Evolutionary conservation across 306 rosid genomes (phyloP).

Genomic region (Leucaena leucocephala): DNA sequence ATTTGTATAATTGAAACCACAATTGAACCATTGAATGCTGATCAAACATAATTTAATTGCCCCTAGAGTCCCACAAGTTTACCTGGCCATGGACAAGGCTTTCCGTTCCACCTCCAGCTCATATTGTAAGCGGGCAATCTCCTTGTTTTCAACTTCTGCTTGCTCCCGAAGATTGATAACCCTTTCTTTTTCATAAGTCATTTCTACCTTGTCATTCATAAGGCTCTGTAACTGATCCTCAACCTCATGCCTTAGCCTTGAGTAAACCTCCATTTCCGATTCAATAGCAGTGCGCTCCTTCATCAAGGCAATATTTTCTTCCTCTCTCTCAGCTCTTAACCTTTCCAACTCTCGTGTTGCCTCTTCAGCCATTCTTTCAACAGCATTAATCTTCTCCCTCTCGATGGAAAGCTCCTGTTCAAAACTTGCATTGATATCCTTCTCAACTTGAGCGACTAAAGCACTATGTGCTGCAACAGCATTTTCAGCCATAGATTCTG

Average conservation of each 20-base stretch:
- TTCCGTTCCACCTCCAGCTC: constrained; percentile 96
- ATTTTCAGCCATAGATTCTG: constrained; percentile 92
- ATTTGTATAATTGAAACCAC: constrained; percentile 12
- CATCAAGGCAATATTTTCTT: constrained; percentile 59
- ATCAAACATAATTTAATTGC: constrained; percentile 29
- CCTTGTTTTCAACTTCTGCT: constrained; percentile 83
- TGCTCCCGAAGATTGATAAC: constrained; percentile 74
- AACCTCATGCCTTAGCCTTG: constrained; percentile 77
- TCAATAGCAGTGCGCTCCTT: constrained; percentile 80
- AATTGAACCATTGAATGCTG: constrained; percentile 21
- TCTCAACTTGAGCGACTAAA: constrained; percentile 92
- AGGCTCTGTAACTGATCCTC: constrained; percentile 85
- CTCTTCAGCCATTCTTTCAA: constrained; percentile 93
- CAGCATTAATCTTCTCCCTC: constrained; percentile 80
- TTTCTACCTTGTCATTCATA: constrained; percentile 74
- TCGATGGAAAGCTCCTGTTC: constrained; percentile 77
- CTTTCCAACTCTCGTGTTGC: constrained; percentile 80
- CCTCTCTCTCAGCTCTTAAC: constrained; percentile 72
- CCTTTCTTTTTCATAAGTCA: constrained; percentile 83
- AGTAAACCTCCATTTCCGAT: constrained; percentile 88
- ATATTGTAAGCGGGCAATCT: constrained; percentile 81
- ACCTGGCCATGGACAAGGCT: constrained; percentile 99
- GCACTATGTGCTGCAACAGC: constrained; percentile 95
- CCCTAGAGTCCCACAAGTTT: constrained; percentile 29
- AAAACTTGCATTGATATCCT: constrained; percentile 78